phyloP scores from a whole-genome alignment of 768 basidiomycete genomes.

The Macrocybe gigantea region DNA sequence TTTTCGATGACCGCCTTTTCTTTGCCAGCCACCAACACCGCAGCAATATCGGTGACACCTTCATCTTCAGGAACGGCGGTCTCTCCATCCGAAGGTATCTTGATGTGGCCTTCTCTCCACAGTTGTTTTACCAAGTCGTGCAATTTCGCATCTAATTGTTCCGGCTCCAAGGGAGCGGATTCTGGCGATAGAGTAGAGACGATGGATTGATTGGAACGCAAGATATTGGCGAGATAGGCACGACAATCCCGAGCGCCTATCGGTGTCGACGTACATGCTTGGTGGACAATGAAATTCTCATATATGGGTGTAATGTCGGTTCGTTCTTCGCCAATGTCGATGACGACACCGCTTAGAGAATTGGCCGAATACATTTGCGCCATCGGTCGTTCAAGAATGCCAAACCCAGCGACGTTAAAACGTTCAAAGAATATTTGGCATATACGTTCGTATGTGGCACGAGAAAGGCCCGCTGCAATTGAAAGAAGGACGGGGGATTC shows the following conservation, averaged over 20 bases:
- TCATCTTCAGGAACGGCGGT: constrained; percentile 68
- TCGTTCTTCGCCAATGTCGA: constrained; percentile 74
- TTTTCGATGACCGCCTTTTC: constrained; percentile 86
- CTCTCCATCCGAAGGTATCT: constrained; percentile 72
- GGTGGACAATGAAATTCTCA: constrained; percentile 60
- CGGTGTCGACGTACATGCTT: constrained; percentile 47
- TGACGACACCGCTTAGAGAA: constrained; percentile 64
- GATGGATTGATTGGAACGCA: constrained; percentile 64
- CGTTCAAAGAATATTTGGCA: constrained; percentile 89
- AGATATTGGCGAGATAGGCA: constrained; percentile 65
- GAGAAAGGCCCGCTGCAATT: constrained; percentile 58
- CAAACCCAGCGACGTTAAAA: constrained; percentile 83
- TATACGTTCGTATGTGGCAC: constrained; percentile 62
- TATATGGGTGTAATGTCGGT: constrained; percentile 77
- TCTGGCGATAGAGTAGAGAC: constrained; percentile 52
- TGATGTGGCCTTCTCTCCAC: constrained; percentile 59
- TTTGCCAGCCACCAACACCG: constrained; percentile 85
- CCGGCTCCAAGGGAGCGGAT: constrained; percentile 38
- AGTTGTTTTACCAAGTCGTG: constrained; percentile 62
- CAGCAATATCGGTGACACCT: constrained; percentile 85
- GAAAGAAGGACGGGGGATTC: constrained; percentile 83
- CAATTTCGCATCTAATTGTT: constrained; percentile 43
- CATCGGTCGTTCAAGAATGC: constrained; percentile 77
- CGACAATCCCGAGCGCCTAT: constrained; percentile 72
- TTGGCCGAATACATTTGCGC: constrained; percentile 79